Evolutionary conservation across 176 grass and related monocot species (phyloP).

Genomic region (Puccinellia tenuiflora): DNA sequence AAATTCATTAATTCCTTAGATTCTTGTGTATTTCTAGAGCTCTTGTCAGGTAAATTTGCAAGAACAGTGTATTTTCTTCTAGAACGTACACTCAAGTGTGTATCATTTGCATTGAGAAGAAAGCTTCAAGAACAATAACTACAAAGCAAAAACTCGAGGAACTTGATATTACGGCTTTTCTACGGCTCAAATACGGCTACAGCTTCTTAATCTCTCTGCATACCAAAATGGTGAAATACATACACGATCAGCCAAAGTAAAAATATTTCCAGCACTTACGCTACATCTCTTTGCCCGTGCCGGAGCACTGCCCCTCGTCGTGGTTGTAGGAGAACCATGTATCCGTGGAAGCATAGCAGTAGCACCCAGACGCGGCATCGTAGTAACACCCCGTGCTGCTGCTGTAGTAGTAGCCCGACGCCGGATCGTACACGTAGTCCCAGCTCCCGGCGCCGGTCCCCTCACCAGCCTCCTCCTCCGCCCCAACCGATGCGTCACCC

Average conservation of each 20-base stretch:
- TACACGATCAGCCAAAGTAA: too few species aligned
- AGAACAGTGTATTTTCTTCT: neutral
- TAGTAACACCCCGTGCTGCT: neutral
- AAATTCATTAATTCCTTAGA: neutral
- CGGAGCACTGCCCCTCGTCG: neutral
- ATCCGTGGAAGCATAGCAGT: neutral
- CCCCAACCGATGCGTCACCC: too few species aligned
- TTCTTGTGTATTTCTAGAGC: conserved; percentile 25
- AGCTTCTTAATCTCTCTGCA: too few species aligned
- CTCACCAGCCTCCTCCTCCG: neutral
- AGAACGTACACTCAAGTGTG: too few species aligned
- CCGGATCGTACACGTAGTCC: neutral
- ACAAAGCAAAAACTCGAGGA: too few species aligned
- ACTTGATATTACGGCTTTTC: too few species aligned
- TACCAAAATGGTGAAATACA: too few species aligned
- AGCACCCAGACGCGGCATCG: neutral
- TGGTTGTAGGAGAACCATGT: neutral
- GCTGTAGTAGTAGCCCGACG: neutral
- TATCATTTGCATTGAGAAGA: too few species aligned
- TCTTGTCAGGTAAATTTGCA: conserved; percentile 14
- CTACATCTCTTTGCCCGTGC: neutral
- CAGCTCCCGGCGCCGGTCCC: neutral
- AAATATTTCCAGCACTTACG: too few species aligned
- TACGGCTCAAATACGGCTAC: too few species aligned
- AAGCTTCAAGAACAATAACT: too few species aligned